Percentiles rank a stretch among this genome's conserved stretches.
phyloP scores from a whole-genome alignment of 1,284 basidiomycete species.

The Cutaneotrichosporon curvatum region DNA sequence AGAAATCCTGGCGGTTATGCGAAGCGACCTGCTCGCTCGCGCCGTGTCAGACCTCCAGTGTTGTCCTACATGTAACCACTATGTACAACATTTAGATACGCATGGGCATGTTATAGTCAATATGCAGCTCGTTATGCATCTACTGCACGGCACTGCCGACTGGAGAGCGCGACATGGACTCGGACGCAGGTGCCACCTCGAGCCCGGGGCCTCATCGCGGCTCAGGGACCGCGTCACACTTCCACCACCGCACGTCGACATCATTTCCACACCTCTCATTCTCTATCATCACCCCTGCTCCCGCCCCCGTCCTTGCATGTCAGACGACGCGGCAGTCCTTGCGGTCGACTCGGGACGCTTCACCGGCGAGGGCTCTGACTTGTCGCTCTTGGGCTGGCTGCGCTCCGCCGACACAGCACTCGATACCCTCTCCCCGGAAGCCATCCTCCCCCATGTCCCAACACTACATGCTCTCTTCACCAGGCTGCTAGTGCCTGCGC shows the following conservation, averaged over 20 bases:
- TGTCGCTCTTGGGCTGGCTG: slow-evolving; percentile 39
- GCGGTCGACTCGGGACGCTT: slow-evolving; percentile 27
- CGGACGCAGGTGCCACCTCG: neutral
- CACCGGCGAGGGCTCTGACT: slow-evolving; percentile 39
- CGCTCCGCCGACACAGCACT: slow-evolving; percentile 40
- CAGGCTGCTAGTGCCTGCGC: slow-evolving; percentile 31
- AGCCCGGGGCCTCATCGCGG: neutral
- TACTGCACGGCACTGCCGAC: too few relatives aligned
- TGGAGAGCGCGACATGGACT: too few relatives aligned
- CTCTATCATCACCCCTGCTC: neutral
- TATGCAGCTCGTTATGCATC: too few relatives aligned
- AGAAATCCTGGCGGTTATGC: too few relatives aligned
- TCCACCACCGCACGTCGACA: slow-evolving; percentile 1
- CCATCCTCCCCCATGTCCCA: slow-evolving; percentile 24
- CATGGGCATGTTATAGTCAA: too few relatives aligned
- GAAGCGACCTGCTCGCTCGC: too few relatives aligned
- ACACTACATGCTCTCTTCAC: slow-evolving; percentile 36
- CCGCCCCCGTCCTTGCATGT: slow-evolving; percentile 3
- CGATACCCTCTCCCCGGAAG: slow-evolving; percentile 21
- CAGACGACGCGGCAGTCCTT: slow-evolving; percentile 15
- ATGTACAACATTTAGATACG: too few relatives aligned
- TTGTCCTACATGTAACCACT: too few relatives aligned
- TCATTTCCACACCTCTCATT: slow-evolving; percentile 4
- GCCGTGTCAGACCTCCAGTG: too few relatives aligned
- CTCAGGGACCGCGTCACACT: neutral